Base-by-base conservation (phyloP, 805 yeast genomes). In the Schizosaccharomyces osmophilus region DNA sequence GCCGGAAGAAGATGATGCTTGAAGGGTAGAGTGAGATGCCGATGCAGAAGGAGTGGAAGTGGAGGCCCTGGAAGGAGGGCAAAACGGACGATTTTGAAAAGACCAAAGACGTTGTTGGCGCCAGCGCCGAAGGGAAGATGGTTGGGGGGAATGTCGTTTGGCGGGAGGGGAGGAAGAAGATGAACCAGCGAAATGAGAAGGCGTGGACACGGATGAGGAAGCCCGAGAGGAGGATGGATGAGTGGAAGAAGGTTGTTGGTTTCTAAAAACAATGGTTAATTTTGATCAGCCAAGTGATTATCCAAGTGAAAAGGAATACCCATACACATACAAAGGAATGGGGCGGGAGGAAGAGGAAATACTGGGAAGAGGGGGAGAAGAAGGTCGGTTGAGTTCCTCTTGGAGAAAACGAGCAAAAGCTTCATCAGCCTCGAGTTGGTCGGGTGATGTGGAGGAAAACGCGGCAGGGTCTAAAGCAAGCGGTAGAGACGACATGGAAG, bases 11-110 rank as follows among this genome's bases (percentile, higher is more conserved):
- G 59, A 55, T 19, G 59, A 24, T n/a, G 59, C 8, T 31, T 41
- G 36, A 55, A 36, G 19, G 26, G 59, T 6, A 55, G 59, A 26
- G n/a, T 11, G 36, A 55, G 59, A 19, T 4, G 48, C 9, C 11
- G 59, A n/a, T 8, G 26, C 9, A n/a, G 59, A 55, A 19, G 59
- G 11, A 11, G 59, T 17, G n/a, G 59, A 45, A 45, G 51, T n/a
- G 22, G 26, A 45, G 8, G 15, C 13, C 2, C 51, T 22, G 5
- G 51, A 19, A n/a, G 51, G 51, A 45, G 80, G 74, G 26, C 24
- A 24, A 45, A 45, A 45, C 13, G 51, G 51, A 45, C 13, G 26
- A 24, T 45, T 45, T 3, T 17, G 13, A 45, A 45, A 45, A n/a
- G 51, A 45, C 51, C 51, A 45, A 45, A 45, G 51, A n/a, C 51